phyloP scores from a whole-genome alignment of 2,329 filamentous ascomycete species.

The Pyricularia sp. region DNA sequence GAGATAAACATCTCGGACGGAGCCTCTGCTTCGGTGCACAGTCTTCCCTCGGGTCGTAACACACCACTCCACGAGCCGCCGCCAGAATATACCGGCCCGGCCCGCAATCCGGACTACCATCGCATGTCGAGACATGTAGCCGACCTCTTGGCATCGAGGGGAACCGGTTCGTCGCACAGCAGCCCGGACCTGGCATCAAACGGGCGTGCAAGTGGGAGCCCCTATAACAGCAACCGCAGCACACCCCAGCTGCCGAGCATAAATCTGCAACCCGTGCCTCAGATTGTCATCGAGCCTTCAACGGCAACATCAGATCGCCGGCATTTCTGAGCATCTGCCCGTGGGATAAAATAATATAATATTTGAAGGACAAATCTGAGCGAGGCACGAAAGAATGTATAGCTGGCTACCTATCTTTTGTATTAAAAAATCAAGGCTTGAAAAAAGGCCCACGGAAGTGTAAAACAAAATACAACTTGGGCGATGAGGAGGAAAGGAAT shows the following conservation, averaged over 20 bases:
- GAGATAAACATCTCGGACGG: slow-evolving; percentile 8
- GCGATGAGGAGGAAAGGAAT: not conserved
- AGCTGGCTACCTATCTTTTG: not conserved
- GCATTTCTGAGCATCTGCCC: not conserved
- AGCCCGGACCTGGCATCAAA: not conserved
- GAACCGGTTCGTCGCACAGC: not conserved
- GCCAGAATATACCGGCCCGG: slow-evolving; percentile 37
- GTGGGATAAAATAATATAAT: not conserved
- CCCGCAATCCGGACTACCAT: slow-evolving; percentile 14
- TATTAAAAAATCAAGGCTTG: not conserved
- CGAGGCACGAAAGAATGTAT: not conserved
- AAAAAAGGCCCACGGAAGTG: not conserved
- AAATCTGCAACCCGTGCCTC: slow-evolving; percentile 37
- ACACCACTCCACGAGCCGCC: slow-evolving; percentile 36
- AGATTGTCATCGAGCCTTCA: slow-evolving; percentile 50
- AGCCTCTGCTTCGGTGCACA: slow-evolving; percentile 10
- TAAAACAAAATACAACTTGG: not conserved
- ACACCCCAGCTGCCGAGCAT: slow-evolving; percentile 43
- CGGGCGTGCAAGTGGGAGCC: slow-evolving; percentile 6
- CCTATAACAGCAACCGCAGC: slow-evolving; percentile 26
- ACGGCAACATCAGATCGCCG: slow-evolving; percentile 20
- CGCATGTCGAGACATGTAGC: slow-evolving; percentile 23
- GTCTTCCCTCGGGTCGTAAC: slow-evolving; percentile 19
- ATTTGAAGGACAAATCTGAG: not conserved
- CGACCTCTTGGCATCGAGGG: slow-evolving; percentile 15